phyloP scores from a whole-genome alignment of 2,329 filamentous ascomycete genomes.

The Metarhizium humberi region DNA sequence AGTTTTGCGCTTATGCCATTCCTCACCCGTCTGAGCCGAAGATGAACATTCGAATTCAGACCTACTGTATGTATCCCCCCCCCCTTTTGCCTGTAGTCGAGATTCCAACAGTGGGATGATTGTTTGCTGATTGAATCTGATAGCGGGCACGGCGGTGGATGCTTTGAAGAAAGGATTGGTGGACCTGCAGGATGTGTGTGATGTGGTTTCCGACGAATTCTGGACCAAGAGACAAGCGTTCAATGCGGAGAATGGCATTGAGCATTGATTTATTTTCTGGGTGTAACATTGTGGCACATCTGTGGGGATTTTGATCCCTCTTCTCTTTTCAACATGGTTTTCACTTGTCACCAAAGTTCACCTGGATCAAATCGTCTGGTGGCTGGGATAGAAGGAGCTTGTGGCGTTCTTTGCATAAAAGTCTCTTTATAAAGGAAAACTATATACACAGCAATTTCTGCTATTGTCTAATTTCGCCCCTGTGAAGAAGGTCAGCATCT shows the following conservation, averaged over 20 bases:
- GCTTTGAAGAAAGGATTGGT: slow-evolving; percentile 84
- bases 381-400: slow-evolving; percentile 15
- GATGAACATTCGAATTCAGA: slow-evolving; percentile 97
- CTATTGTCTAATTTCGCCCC: slow-evolving; percentile 44
- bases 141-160: slow-evolving; percentile 72
- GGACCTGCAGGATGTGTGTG: slow-evolving; percentile 85
- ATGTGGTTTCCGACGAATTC: slow-evolving; percentile 90
- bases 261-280: slow-evolving; percentile 15
- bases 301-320: background rate
- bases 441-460: slow-evolving; percentile 25
- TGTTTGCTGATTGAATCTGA: slow-evolving; percentile 4
- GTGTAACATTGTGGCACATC: background rate
- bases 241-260: slow-evolving; percentile 24
- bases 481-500: slow-evolving; percentile 19
- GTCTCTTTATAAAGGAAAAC: slow-evolving; percentile 16
- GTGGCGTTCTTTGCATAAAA: slow-evolving; percentile 21
- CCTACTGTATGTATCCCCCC: slow-evolving; percentile 61
- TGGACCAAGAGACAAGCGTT: slow-evolving; percentile 40
- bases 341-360: background rate
- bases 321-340: background rate
- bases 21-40: slow-evolving; percentile 92
- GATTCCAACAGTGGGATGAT: background rate
- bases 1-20: slow-evolving; percentile 97
- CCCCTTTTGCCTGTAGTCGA: background rate
- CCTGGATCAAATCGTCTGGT: background rate